Percentiles rank a stretch among this genome's conserved stretches.
Evolutionary conservation across 345 rosid genomes (phyloP).

Genomic region (Hevea brasiliensis): DNA sequence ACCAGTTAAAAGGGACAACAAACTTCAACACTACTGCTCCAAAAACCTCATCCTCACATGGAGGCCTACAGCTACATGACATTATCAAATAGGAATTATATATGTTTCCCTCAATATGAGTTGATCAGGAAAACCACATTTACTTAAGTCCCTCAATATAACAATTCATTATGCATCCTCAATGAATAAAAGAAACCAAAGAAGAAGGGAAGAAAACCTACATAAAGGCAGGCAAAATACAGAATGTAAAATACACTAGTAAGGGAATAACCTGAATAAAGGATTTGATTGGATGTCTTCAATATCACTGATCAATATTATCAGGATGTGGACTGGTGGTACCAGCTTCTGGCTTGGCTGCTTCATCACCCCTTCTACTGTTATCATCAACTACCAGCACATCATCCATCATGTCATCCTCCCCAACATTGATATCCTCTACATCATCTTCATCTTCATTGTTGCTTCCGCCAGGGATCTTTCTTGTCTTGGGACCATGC

Average conservation of each 20-base stretch:
- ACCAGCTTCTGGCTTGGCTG: slow-evolving; percentile 34
- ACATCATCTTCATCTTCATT: slow-evolving; percentile 84
- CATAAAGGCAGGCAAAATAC: slow-evolving; percentile 1
- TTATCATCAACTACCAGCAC: slow-evolving; percentile 70
- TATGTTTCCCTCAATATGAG: no score
- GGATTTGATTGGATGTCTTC: background rate
- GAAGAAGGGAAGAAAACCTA: no score
- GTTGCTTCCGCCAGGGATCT: slow-evolving; percentile 66
- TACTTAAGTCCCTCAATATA: no score
- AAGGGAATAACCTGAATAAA: slow-evolving; percentile 7
- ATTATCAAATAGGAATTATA: no score
- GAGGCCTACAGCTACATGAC: no score
- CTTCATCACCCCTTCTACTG: slow-evolving; percentile 51
- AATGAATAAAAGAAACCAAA: background rate
- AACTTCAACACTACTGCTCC: no score
- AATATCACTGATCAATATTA: slow-evolving; percentile 11
- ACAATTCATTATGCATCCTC: no score
- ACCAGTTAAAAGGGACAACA: no score
- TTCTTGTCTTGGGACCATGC: slow-evolving; percentile 93
- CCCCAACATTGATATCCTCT: slow-evolving; percentile 82
- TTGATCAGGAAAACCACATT: no score
- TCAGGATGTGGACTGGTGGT: slow-evolving; percentile 3
- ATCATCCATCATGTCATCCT: slow-evolving; percentile 92
- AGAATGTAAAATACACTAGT: background rate
- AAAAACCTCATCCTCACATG: no score